Conservation (phyloP, 1,284 basidiomycete genomes). For the Salmacisia buchloeana region DNA sequence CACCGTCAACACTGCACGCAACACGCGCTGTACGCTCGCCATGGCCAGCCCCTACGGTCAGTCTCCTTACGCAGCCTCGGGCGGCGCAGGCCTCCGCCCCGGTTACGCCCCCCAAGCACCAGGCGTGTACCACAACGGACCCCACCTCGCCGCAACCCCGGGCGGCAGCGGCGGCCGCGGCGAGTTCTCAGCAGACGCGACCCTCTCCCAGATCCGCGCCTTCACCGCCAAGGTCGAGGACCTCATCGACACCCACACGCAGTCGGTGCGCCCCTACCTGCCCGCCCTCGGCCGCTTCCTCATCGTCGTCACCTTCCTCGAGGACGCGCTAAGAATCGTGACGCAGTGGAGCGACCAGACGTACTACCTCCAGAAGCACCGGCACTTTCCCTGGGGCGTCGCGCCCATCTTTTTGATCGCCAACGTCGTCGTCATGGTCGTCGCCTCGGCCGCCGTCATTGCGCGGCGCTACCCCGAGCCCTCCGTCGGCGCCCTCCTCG, state of each 20-base stretch:
- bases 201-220: conserved; percentile 73
- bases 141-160: conserved; percentile 3
- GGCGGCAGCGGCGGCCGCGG: conserved; percentile 14
- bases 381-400: conserved; percentile 88
- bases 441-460: conserved; percentile 80
- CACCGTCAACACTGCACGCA: too few relatives aligned
- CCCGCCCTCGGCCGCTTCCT: conserved; percentile 92
- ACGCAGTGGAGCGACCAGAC: conserved; percentile 95
- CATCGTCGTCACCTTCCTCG: conserved; percentile 96
- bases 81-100: neutral
- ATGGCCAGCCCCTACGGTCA: conserved; percentile 25
- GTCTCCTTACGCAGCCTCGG: conserved; percentile 25
- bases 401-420: conserved; percentile 85
- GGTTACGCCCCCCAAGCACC: neutral
- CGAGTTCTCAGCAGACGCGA: conserved; percentile 40
- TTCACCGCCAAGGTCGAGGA: conserved; percentile 76
- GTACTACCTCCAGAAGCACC: conserved; percentile 62
- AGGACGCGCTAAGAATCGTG: conserved; percentile 87
- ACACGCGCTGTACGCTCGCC: too few relatives aligned
- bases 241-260: conserved; percentile 81
- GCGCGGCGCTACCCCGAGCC: conserved; percentile 80
- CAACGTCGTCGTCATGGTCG: conserved; percentile 86
- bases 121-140: neutral
- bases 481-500: conserved; percentile 79
- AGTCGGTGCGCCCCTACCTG: conserved; percentile 88